Percentiles rank a stretch among this genome's conserved stretches.
These are phyloP conservation scores for Xylaria sp. DNA, from an alignment of 2,329 filamentous ascomycete genomes.

Conservation along the genomic window DNA sequence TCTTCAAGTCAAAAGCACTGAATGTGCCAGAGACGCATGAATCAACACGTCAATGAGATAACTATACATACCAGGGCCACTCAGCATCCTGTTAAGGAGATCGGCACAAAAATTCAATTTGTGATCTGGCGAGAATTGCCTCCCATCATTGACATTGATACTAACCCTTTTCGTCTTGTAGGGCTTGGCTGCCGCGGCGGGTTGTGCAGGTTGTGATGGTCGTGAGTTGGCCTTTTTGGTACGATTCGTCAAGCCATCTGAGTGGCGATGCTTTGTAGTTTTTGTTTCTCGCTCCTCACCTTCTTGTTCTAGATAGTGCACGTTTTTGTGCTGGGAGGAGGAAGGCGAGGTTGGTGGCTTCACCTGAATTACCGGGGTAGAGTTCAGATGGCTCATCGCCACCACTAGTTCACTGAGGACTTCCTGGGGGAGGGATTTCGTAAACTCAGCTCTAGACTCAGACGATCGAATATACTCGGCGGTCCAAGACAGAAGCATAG, in stretches of 20 bases:
- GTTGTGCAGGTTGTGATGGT: constrained; percentile 37
- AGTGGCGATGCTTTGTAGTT: constrained; percentile 48
- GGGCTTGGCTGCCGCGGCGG: constrained; percentile 36
- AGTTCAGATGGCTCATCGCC: constrained; percentile 63
- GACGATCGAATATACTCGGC: constrained; percentile 68
- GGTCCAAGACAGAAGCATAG: constrained; percentile 65
- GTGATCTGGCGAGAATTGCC: constrained; percentile 45
- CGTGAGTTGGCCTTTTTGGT: constrained; percentile 40
- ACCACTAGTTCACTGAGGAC: constrained; percentile 68
- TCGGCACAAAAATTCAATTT: constrained; percentile 66
- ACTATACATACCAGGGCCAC: constrained; percentile 59
- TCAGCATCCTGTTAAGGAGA: constrained; percentile 64
- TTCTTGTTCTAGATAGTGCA: constrained; percentile 55
- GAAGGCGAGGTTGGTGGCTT: constrained; percentile 32
- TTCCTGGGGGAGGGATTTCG: constrained; percentile 65
- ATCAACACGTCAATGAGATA: too few relatives aligned
- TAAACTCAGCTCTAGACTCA: constrained; percentile 61
- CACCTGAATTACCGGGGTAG: constrained; percentile 43
- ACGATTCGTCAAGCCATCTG: constrained; percentile 40
- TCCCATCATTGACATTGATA: constrained; percentile 35
- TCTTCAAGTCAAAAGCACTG: too few relatives aligned
- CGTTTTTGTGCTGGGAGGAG: constrained; percentile 49
- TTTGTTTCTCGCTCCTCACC: constrained; percentile 48
- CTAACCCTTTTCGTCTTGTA: constrained; percentile 41
- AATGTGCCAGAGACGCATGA: too few relatives aligned